Conservation (phyloP, 2,329 filamentous ascomycete species). For the Blumeria hordei region DNA sequence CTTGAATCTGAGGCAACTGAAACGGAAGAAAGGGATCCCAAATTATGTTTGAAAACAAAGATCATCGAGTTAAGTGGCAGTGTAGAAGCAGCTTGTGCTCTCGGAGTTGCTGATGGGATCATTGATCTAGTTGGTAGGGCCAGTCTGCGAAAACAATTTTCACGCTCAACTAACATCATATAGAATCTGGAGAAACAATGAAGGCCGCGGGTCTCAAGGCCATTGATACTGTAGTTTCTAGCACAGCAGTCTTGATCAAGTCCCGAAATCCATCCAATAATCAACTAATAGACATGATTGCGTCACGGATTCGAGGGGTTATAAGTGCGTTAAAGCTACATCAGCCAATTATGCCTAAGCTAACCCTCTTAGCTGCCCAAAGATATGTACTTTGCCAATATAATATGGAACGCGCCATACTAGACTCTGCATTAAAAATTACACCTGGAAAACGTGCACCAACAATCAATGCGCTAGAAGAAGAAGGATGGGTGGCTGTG, state of each 20-base stretch:
- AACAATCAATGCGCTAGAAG: slow-evolving; percentile 72
- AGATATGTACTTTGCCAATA: slow-evolving; percentile 90
- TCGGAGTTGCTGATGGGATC: slow-evolving; percentile 90
- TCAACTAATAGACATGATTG: slow-evolving; percentile 60
- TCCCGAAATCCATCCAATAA: slow-evolving; percentile 63
- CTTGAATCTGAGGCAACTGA: slow-evolving; percentile 34
- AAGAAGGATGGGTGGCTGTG: slow-evolving; percentile 25
- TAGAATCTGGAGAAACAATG: slow-evolving; percentile 97
- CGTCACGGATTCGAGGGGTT: slow-evolving; percentile 70
- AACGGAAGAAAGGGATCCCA: slow-evolving; percentile 12
- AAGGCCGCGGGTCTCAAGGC: slow-evolving; percentile 79
- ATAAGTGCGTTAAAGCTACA: slow-evolving; percentile 35
- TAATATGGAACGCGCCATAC: slow-evolving; percentile 54
- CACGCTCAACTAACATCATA: background rate
- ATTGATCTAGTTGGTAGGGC: slow-evolving; percentile 78
- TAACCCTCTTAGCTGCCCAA: slow-evolving; percentile 39
- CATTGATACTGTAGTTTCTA: slow-evolving; percentile 80
- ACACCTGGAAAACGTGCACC: slow-evolving; percentile 87
- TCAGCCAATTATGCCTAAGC: slow-evolving; percentile 1
- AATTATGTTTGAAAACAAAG: slow-evolving; percentile 48
- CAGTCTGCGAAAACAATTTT: background rate
- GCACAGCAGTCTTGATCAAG: slow-evolving; percentile 75
- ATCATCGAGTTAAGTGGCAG: slow-evolving; percentile 90
- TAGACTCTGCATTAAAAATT: slow-evolving; percentile 45
- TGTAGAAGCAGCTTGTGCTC: slow-evolving; percentile 86